Base-by-base conservation (phyloP, 208 protist species). In the Strigomonas galati region DNA sequence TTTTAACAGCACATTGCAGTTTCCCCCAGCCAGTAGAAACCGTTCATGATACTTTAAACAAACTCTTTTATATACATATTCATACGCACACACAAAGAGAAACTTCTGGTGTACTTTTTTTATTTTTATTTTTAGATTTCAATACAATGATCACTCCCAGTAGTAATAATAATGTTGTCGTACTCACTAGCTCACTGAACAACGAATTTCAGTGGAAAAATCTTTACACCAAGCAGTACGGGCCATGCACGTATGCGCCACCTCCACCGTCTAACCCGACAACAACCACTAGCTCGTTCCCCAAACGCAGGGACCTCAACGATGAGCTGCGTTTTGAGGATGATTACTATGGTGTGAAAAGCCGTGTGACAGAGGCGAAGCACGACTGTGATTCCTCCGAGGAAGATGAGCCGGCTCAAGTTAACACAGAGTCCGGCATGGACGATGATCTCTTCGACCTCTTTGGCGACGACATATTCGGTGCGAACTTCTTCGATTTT, bases 131-230 rank as follows among this genome's bases (percentile, higher is more conserved):
- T 54, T 54, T 54, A 27, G 49, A 19, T 54, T 55, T 21, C 1
- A 31, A 2, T 31, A 1, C 24, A 17, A 31, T 55, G 51, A 55
- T n/a, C n/a, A n/a, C n/a, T n/a, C n/a, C n/a, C n/a, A n/a, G n/a
- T n/a, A n/a, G 9, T 10, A 31, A 28, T 9, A 55, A 31, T 2
- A 28, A 31, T 2, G 10, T 1, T 17, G 51, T 28, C 10, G 3
- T 26, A 14, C 12, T 14, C 6, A 28, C 37, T 51, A 51, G 32
- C 21, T 21, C 58, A 0, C 21, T 31, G 35, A 49, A 62, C 27
- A 62, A 62, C 52, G 58, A 62, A 27, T 62, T 62, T 51, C 58
- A 62, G 21, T 62, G 58, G 58, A 44, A 43, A 62, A 62, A 62
- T 27, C 40, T 62, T 27, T 62, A 62, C 28, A 23, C 46, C 35